Percentiles rank a stretch among this genome's conserved stretches.
phyloP scores from a whole-genome alignment of 2,329 filamentous ascomycete genomes.

The Triangularia verruculosa region DNA sequence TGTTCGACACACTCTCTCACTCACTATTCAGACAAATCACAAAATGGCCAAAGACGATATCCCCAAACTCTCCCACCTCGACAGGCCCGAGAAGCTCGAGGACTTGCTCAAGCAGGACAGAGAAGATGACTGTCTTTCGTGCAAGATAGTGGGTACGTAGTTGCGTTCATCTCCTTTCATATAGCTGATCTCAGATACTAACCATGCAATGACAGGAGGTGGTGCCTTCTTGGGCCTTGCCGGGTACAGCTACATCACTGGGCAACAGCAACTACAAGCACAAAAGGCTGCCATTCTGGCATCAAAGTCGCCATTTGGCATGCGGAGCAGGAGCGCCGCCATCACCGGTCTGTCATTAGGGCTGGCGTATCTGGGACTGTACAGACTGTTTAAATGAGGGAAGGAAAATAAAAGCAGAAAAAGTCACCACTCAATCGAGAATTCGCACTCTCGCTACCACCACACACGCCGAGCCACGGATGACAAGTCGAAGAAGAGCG shows the following conservation, averaged over 20 bases:
- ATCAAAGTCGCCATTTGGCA: conserved; percentile 68
- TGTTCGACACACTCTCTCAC: not conserved
- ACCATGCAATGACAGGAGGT: conserved; percentile 52
- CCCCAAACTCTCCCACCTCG: conserved; percentile 51
- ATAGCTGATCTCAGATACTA: not conserved
- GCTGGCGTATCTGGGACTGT: conserved; percentile 68
- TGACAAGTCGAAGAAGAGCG: too few species aligned
- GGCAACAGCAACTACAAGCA: conserved; percentile 66
- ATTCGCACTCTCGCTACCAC: too few species aligned
- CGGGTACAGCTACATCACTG: conserved; percentile 73
- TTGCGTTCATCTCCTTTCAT: not conserved
- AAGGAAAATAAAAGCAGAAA: not conserved
- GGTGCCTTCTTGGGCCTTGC: conserved; percentile 73
- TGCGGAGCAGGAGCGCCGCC: conserved; percentile 65
- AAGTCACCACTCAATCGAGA: not conserved
- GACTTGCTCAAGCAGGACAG: conserved; percentile 55
- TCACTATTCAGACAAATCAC: not conserved
- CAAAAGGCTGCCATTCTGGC: conserved; percentile 64
- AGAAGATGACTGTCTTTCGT: conserved; percentile 66
- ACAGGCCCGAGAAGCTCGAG: conserved; percentile 61
- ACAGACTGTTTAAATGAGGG: conserved; percentile 59
- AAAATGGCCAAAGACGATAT: conserved; percentile 45
- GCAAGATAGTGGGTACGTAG: conserved; percentile 65
- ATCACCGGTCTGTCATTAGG: conserved; percentile 66
- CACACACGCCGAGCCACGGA: too few species aligned